phyloP scores from a whole-genome alignment of 306 rosid species.

The Quercus aquifolioides region DNA sequence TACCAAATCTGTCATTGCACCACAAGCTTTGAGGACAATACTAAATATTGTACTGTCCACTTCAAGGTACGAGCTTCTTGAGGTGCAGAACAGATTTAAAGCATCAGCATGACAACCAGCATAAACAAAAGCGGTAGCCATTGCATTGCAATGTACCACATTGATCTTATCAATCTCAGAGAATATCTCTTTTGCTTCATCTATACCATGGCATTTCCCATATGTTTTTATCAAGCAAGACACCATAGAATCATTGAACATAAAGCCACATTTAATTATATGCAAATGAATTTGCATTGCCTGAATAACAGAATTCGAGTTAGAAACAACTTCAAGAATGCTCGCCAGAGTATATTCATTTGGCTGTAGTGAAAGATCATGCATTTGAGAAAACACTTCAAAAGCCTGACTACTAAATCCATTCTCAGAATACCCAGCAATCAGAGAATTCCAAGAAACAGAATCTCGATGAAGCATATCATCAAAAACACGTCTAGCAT shows the following conservation, averaged over 20 bases:
- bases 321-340: slow-evolving; percentile 5
- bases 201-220: background rate
- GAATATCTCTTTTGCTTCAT: slow-evolving; percentile 2
- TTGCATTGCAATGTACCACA: background rate
- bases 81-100: slow-evolving; percentile 2
- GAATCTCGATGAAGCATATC: slow-evolving; percentile 5
- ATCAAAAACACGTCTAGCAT: slow-evolving; percentile 4
- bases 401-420: background rate
- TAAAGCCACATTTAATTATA: slow-evolving; percentile 1
- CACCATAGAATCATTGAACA: slow-evolving; percentile 2
- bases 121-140: background rate
- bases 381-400: background rate
- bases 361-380: slow-evolving; percentile 1
- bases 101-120: slow-evolving; percentile 1
- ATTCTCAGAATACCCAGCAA: slow-evolving; percentile 1
- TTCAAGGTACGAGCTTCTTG: background rate
- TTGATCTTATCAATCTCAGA: background rate
- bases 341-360: slow-evolving; percentile 7
- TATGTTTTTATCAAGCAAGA: slow-evolving; percentile 5
- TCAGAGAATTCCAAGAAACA: slow-evolving; percentile 19
- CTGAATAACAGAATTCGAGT: background rate
- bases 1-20: slow-evolving; percentile 9
- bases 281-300: slow-evolving; percentile 13
- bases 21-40: slow-evolving; percentile 11
- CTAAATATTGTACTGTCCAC: background rate